Base-by-base conservation (phyloP, 1,284 basidiomycete species). In the Cystobasidiaceae sp. region DNA sequence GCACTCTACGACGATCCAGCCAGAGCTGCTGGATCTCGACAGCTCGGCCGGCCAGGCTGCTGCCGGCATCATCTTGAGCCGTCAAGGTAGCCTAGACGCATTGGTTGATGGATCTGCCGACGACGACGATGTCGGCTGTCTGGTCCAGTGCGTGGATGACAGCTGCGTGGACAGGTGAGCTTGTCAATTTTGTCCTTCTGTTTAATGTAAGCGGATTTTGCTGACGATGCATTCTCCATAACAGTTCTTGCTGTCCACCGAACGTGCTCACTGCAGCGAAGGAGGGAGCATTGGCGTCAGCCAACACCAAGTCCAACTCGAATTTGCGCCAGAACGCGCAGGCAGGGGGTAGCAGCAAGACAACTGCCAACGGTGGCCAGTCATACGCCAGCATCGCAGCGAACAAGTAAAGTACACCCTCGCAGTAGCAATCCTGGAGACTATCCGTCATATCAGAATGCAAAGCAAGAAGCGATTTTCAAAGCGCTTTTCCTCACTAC, bases 1-100 rank as follows among this genome's bases (percentile, higher is more conserved):
- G 68, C 96, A 98, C 79, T 92, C 89, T n/a, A 74, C 73, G 21
- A 75, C 74, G 8, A 75, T 75, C 25, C 74, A 75, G 59, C 74
- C 74, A 30, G 73, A 75, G 48, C 67, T 74, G 19, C 63, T 75
- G 30, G 70, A 58, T 34, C 41, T 58, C 17, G 56, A 61, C 21
- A 52, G 59, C 23, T 28, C 41, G 9, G 46, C 28, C 23, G 41
- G 49, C 9, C 43, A 39, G 28, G 45, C 37, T 41, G 51, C 51
- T 21, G 51, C 52, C 21, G 61, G 51, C 15, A 64, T 51, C 52
- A 56, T 55, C 8, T 19, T 64, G 43, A 64, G 60, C 60, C 25
- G 60, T 32, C 60, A 62, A 28, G 50, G 49, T 21, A 62, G 60
- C 28, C 25, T 7, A 15, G 60, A 62, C 19, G 30, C 17, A 19